Evolutionary conservation across 352 stramenopile species (phyloP).

Genomic region (Aphanomyces euteiches): DNA sequence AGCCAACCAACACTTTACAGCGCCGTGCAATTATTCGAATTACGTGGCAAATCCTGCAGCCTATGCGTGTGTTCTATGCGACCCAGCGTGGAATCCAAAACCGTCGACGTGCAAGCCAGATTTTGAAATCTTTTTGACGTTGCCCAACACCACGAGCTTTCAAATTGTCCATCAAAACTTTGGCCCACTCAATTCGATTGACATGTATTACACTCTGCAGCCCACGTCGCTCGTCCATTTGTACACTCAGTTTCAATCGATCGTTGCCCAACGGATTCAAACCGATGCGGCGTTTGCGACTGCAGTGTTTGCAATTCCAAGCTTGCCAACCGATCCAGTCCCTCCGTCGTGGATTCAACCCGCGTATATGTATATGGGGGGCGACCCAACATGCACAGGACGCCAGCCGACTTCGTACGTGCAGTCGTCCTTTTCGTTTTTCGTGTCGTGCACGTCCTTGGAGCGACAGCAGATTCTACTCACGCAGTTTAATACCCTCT

Average conservation of each 20-base stretch:
- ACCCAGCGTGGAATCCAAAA: not conserved
- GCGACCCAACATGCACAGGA: not conserved
- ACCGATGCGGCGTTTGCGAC: not conserved
- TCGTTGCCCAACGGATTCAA: not conserved
- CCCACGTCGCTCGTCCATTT: not conserved
- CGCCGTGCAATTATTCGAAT: not conserved
- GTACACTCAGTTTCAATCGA: not conserved
- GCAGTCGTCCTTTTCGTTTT: not conserved
- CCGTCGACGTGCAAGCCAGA: not conserved
- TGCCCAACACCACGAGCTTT: not conserved
- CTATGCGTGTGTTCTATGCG: not conserved
- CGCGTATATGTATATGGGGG: not conserved
- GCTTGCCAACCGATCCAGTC: not conserved
- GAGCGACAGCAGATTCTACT: not conserved
- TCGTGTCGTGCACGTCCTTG: not conserved
- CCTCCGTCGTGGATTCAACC: not conserved
- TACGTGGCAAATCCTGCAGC: not conserved
- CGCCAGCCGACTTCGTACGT: not conserved
- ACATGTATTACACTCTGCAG: not conserved
- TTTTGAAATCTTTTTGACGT: not conserved
- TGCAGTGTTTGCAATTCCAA: not conserved
- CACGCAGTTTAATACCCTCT: not conserved
- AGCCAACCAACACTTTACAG: not conserved
- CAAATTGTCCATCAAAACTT: conserved; percentile 6
- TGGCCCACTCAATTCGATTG: conserved; percentile 12